phyloP scores from a whole-genome alignment of 2,329 filamentous ascomycete genomes.

The Scedosporium minutisporum region DNA sequence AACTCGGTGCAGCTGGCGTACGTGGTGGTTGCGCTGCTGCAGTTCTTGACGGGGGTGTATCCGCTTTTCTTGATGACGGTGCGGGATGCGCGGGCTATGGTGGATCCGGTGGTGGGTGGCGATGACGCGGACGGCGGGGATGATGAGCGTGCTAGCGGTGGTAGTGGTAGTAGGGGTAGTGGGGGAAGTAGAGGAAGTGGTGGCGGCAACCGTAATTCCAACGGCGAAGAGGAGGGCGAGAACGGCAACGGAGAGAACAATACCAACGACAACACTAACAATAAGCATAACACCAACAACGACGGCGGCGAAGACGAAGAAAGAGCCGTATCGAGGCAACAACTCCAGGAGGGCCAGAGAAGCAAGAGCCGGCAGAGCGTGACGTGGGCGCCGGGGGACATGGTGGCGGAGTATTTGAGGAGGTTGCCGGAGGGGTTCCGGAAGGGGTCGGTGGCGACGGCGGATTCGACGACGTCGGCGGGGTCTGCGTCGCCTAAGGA shows the following conservation, averaged over 20 bases:
- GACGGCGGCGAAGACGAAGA: background rate
- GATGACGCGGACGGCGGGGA: background rate
- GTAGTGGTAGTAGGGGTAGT: background rate
- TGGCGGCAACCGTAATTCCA: background rate
- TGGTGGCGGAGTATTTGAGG: background rate
- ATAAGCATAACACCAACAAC: background rate
- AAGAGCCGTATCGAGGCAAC: background rate
- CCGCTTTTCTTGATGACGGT: slow-evolving; percentile 38
- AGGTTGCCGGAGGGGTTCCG: background rate
- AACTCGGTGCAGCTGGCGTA: slow-evolving; percentile 55
- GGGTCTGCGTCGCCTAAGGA: background rate
- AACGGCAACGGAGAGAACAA: background rate
- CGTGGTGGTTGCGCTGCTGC: slow-evolving; percentile 48
- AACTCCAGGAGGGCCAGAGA: background rate
- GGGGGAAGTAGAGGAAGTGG: background rate
- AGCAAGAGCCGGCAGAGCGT: background rate
- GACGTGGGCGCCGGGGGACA: background rate
- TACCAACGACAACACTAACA: background rate
- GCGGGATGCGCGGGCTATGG: slow-evolving; percentile 35
- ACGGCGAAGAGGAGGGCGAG: background rate
- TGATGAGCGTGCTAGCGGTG: background rate
- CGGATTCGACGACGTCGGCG: background rate
- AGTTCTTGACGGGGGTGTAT: slow-evolving; percentile 36
- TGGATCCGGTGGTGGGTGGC: slow-evolving; percentile 20
- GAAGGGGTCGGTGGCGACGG: background rate